These are phyloP conservation scores for Sporothrix pseudoabietina DNA, from an alignment of 2,329 filamentous ascomycete species.

Conservation along the genomic window DNA sequence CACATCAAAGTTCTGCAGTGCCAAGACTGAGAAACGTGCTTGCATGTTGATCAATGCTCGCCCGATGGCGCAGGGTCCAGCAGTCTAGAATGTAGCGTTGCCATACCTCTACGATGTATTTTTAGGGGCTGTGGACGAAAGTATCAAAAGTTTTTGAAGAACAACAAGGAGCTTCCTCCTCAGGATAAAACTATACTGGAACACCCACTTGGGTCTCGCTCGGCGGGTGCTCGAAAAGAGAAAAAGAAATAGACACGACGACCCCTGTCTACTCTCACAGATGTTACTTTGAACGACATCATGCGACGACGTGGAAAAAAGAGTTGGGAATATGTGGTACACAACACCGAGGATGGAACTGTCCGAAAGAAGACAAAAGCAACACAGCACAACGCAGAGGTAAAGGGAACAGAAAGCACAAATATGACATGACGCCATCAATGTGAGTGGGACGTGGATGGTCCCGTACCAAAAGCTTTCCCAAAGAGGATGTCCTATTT, in stretches of 20 bases:
- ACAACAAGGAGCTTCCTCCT: neutral
- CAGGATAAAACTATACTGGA: neutral
- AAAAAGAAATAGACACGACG: too few species aligned
- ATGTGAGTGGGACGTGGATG: neutral
- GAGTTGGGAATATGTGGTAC: neutral
- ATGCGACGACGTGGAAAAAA: neutral
- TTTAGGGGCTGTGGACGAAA: neutral
- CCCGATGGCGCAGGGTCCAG: neutral
- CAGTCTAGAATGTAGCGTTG: neutral
- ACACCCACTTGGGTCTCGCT: neutral
- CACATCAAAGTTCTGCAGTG: neutral
- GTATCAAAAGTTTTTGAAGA: too few species aligned
- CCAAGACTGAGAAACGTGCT: slow-evolving; percentile 12
- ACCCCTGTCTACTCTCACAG: neutral
- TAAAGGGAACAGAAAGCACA: neutral
- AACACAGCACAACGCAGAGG: neutral
- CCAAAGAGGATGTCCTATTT: neutral
- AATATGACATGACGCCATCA: neutral
- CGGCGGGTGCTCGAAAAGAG: neutral
- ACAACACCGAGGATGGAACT: neutral
- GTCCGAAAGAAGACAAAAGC: neutral
- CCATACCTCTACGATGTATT: neutral
- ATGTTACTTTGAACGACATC: neutral
- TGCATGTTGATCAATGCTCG: neutral
- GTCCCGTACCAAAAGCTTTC: neutral